Evolutionary conservation across 805 yeast species (phyloP), one percentile per base, ranked within the genome.

Genomic region (Cyberlindnera petersonii): DNA sequence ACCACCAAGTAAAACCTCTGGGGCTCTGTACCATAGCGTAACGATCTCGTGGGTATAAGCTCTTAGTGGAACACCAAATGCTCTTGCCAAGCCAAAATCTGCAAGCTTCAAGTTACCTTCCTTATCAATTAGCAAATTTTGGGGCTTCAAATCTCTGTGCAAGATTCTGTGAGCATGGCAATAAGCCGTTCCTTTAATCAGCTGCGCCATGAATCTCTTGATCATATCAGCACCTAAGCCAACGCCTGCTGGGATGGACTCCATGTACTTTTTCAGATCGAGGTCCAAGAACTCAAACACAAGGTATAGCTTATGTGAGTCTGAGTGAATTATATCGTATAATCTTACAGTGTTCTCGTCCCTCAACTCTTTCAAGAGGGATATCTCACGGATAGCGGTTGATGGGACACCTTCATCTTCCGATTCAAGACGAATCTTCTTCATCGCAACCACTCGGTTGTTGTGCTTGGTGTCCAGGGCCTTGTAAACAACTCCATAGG

Each of bases 371-470:
- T 93, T 91, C 63, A 93, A 74, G 32, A 93, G 71, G 2, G 98
- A 91, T 52, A 93, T 93, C 60, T 93, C 98, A 53, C 98, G 74
- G 43, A 93, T 93, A 6, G 98, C 98, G 0, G 98, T 93, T 2
- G 97, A 88, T 2, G 98, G 98, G 17, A 94, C 97, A 15, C 98
- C 98, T 61, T 93, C 98, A 61, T 87, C 95, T 62, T 93, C 98
- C 16, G 95, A 86, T 60, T 93, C 98, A 37, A 93, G 68, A 42
- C 98, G 77, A 61, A 93, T 94, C 65, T 93, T 94, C 63, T 93
- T 93, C 52, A 93, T 69, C 0, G 98, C 98, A 26, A 93, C 98
- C 31, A 88, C 77, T n/a, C 96, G 75, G 65, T 91, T 91, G 50
- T 88, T 85, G 59, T 91, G 88, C 49, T 78, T 81, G 33, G 80